A percentile compares a stretch with the other conserved stretches of the same genome.
Evolutionary conservation across 2,329 filamentous ascomycete species (phyloP).

Genomic region (Pseudogymnoascus sp.): DNA sequence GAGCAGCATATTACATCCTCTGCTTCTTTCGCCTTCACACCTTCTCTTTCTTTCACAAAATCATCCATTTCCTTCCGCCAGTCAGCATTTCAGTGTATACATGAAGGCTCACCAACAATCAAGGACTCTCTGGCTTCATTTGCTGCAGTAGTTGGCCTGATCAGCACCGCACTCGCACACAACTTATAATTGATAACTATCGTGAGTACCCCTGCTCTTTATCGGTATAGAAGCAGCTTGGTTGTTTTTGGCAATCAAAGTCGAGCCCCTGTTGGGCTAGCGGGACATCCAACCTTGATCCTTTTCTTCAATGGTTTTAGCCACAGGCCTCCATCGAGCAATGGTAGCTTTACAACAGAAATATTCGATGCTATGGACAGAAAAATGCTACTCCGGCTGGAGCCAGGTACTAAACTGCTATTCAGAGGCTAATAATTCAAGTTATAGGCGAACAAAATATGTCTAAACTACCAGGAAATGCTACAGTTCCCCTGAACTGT

Average conservation of each 20-base stretch:
- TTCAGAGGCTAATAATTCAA: background rate
- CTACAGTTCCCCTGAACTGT: slow-evolving; percentile 64
- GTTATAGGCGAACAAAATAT: slow-evolving; percentile 10
- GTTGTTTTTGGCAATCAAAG: background rate
- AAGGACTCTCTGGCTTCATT: background rate
- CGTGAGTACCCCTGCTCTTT: background rate
- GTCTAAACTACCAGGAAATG: slow-evolving; percentile 12
- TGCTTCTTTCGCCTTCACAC: background rate
- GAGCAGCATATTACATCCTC: background rate
- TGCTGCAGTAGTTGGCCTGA: slow-evolving; percentile 2
- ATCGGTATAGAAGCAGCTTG: background rate
- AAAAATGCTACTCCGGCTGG: background rate
- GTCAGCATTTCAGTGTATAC: background rate
- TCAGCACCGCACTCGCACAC: background rate
- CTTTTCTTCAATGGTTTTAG: too few species aligned
- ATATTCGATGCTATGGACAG: background rate
- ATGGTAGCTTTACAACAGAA: background rate
- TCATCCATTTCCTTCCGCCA: slow-evolving; percentile 1
- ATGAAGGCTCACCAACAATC: slow-evolving; percentile 1
- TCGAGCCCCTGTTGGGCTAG: background rate
- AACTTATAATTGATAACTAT: background rate
- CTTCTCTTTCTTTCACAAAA: slow-evolving; percentile 8
- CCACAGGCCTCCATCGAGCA: background rate
- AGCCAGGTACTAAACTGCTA: background rate
- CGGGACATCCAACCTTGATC: background rate